Evolutionary conservation across 768 basidiomycete genomes (phyloP), one percentile per base, ranked within the genome.

Genomic region (Boletus pseudopeckii): DNA sequence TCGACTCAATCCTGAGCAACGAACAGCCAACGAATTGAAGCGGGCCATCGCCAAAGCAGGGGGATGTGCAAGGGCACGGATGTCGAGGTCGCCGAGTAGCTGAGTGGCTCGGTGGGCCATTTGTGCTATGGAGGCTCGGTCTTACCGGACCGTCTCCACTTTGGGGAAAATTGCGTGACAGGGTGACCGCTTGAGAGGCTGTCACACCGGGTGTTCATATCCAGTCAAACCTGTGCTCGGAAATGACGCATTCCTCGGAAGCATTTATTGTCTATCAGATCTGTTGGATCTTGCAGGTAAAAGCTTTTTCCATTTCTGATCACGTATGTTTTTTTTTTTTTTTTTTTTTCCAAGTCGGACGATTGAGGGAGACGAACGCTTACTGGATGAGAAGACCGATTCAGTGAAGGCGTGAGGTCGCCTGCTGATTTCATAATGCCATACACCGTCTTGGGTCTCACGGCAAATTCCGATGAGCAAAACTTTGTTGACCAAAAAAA

Each of bases 1-100:
- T 54, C 86, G 78, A 70, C 69, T 88, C 54, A 98, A 98, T 68
- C 72, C 80, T 15, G 86, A 85, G 69, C 96, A 98, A 74, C 81
- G 86, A 65, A 97, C 93, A 2, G 79, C 76, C 32, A 94, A 90
- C 17, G 84, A 92, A 73, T 69, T 98, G 64, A 74, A 68, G 62
- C 76, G 83, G 65, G 86, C 82, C 30, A 72, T 90, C 55, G 72
- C 68, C 57, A 82, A 79, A 64, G 82, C 83, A 33, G 80, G 82
- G 13, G 74, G 74, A 18, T 64, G 45, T 50, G 54, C 30, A 50
- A 30, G 43, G 18, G 42, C 2, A 48, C 56, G 50, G 54, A 5
- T 36, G 22, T 30, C 2, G 8, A 13, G 18, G 30, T 62, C 24
- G 5, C 59, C 54, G 53, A 18, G 17, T 58, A 50, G 42, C 26